Percentiles rank a stretch among this genome's conserved stretches.
phyloP scores from a whole-genome alignment of 2,329 filamentous ascomycete species.

The Pseudogymnoascus sp. region DNA sequence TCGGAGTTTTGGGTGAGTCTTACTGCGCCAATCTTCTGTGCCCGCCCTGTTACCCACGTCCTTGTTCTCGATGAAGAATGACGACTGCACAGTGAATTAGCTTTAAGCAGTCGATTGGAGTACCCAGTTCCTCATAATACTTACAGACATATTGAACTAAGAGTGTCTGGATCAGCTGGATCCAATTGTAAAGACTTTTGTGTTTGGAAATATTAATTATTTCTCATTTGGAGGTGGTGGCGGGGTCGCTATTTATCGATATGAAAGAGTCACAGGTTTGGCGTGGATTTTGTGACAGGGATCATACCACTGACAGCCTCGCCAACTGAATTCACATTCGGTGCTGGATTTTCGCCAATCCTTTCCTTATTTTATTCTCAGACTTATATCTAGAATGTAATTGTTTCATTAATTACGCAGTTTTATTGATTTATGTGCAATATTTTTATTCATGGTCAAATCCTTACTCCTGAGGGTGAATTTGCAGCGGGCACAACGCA shows the following conservation, averaged over 20 bases:
- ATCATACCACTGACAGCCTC: background rate
- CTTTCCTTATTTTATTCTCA: background rate
- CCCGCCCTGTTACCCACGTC: constrained; percentile 66
- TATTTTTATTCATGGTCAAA: background rate
- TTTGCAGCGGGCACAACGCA: background rate
- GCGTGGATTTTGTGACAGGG: background rate
- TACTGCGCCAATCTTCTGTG: constrained; percentile 79
- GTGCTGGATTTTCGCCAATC: background rate
- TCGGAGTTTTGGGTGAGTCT: constrained; percentile 24
- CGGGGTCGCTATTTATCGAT: constrained; percentile 8
- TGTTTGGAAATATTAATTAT: constrained; percentile 7
- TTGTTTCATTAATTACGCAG: background rate
- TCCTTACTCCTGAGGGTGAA: background rate
- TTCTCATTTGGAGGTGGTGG: background rate
- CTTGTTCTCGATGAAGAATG: constrained; percentile 70
- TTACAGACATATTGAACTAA: constrained; percentile 17
- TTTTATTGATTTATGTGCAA: background rate
- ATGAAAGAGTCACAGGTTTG: constrained; percentile 1
- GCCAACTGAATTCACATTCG: background rate
- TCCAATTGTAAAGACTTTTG: background rate
- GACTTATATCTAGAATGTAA: background rate
- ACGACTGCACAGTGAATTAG: constrained; percentile 25
- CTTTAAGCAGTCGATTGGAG: constrained; percentile 6
- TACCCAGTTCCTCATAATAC: background rate
- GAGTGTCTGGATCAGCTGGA: background rate